Evolutionary conservation across 768 basidiomycete species (phyloP).

Genomic region (Xanthoconium stramineum): DNA sequence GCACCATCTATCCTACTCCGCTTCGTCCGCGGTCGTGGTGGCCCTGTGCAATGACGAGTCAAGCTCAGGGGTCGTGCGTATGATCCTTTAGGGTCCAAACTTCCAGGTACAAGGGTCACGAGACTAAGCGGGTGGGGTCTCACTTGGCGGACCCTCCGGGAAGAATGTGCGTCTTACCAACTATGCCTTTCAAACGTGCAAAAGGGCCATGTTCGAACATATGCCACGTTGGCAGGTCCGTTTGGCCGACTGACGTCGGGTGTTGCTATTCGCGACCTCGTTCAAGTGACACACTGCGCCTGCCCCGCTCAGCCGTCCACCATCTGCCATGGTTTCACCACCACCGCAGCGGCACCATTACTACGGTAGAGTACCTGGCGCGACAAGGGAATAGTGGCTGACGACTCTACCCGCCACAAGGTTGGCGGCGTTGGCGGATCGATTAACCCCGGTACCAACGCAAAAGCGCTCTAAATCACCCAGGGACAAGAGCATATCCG

Average conservation of each 20-base stretch:
- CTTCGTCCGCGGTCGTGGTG: slow-evolving; percentile 21
- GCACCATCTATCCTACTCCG: not conserved
- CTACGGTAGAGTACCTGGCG: no score
- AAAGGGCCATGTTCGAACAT: not conserved
- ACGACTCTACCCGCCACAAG: slow-evolving; percentile 48
- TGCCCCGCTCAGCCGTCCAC: slow-evolving; percentile 5
- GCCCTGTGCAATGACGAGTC: not conserved
- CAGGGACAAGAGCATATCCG: slow-evolving; percentile 30
- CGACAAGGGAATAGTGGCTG: no score
- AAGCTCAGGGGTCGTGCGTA: not conserved
- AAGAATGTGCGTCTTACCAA: not conserved
- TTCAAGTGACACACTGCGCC: not conserved
- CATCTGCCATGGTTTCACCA: no score
- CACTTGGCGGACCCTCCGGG: not conserved
- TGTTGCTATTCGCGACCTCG: not conserved
- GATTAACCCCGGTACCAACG: slow-evolving; percentile 37
- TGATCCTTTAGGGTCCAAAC: not conserved
- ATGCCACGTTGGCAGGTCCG: not conserved
- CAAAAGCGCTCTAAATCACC: slow-evolving; percentile 18
- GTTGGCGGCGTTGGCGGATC: not conserved
- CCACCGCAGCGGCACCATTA: no score
- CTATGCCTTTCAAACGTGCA: not conserved
- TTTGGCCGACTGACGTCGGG: not conserved
- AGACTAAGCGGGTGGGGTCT: not conserved
- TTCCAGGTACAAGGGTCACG: slow-evolving; percentile 3